These are phyloP conservation scores for Scleromitrula shiraiana DNA, from an alignment of 2,329 filamentous ascomycete genomes.

Conservation along the genomic window DNA sequence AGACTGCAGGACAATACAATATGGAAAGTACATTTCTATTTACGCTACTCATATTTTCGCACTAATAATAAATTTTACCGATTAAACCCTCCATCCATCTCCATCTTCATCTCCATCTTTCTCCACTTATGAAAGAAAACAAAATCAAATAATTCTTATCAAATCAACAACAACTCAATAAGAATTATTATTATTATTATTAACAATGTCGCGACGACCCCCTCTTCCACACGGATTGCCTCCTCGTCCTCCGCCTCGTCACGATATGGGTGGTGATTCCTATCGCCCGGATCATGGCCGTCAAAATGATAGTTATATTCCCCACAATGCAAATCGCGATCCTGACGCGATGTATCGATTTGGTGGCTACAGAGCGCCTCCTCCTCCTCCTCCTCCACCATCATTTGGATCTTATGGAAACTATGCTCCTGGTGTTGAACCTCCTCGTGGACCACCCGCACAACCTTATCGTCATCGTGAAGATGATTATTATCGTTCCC, in stretches of 20 bases:
- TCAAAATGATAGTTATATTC: constrained; percentile 6
- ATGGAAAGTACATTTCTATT: no score
- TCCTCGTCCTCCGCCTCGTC: constrained; percentile 12
- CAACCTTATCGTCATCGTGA: not conserved
- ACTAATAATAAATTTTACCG: no score
- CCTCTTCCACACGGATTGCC: constrained; percentile 24
- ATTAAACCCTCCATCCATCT: no score
- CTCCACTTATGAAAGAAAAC: no score
- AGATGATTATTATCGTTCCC: constrained; percentile 9
- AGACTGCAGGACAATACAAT: no score
- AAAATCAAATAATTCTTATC: no score
- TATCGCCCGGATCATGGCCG: constrained; percentile 13
- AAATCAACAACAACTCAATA: not conserved
- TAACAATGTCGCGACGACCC: constrained; percentile 24
- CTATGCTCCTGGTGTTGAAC: constrained; percentile 12
- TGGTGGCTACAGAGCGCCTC: constrained; percentile 11
- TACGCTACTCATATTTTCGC: no score
- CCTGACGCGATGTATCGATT: constrained; percentile 21
- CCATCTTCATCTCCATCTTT: no score
- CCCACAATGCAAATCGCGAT: constrained; percentile 7
- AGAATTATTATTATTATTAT: not conserved
- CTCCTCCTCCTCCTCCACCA: constrained; percentile 5
- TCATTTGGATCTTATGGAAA: constrained; percentile 7
- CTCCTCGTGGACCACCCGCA: constrained; percentile 12
- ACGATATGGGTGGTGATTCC: constrained; percentile 13